Evolutionary conservation across 352 stramenopile species (phyloP).

Genomic region (Pythium brachiatum): DNA sequence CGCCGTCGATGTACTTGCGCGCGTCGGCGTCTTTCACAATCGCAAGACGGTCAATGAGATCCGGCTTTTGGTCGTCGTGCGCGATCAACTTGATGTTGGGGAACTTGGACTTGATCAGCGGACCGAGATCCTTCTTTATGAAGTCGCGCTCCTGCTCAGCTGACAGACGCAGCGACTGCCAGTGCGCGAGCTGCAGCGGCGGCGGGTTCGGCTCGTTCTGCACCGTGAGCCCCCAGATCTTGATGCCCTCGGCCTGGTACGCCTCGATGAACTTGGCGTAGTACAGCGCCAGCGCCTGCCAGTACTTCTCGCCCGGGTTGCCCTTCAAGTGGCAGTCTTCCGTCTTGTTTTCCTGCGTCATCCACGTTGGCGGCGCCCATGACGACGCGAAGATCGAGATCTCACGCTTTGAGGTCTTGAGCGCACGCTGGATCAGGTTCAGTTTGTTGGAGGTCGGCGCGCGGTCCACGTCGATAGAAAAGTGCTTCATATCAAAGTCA

Average conservation of each 20-base stretch:
- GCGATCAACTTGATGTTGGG: constrained; percentile 81
- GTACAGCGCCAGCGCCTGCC: constrained; percentile 56
- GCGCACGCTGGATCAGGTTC: constrained; percentile 53
- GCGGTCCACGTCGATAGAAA: constrained; percentile 77
- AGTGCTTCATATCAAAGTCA: constrained; percentile 74
- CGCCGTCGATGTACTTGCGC: constrained; percentile 70
- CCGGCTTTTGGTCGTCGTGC: constrained; percentile 82
- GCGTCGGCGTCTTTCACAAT: constrained; percentile 48
- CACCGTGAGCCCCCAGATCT: constrained; percentile 79
- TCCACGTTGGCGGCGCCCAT: constrained; percentile 82
- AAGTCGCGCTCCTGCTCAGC: constrained; percentile 49
- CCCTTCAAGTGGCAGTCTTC: constrained; percentile 53
- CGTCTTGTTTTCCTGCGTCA: constrained; percentile 69
- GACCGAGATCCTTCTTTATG: constrained; percentile 71
- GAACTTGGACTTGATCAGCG: constrained; percentile 54
- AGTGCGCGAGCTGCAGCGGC: constrained; percentile 39
- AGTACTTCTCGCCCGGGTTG: constrained; percentile 48
- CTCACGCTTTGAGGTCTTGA: constrained; percentile 33
- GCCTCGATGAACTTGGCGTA: constrained; percentile 73
- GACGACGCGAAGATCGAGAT: constrained; percentile 74
- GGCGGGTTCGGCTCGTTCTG: constrained; percentile 83
- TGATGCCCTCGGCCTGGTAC: constrained; percentile 64
- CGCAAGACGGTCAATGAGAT: constrained; percentile 43
- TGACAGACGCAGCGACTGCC: constrained; percentile 52
- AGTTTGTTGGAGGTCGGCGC: constrained; percentile 57